phyloP scores from a whole-genome alignment of 2,329 filamentous ascomycete species.

The Pseudogymnoascus sp. region DNA sequence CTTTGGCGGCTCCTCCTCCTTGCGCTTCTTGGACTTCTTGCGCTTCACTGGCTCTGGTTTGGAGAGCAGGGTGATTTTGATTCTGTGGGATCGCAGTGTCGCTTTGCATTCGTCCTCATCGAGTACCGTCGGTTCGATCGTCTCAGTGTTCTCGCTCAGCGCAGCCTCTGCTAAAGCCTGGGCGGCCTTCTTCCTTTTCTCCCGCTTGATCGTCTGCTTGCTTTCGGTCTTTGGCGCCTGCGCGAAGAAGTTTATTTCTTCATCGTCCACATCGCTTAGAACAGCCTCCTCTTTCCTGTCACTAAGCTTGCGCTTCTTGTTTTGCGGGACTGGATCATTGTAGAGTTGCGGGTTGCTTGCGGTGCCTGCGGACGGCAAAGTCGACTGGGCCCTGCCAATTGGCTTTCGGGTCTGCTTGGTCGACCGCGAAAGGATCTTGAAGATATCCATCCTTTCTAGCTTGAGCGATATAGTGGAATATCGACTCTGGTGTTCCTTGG shows the following conservation, averaged over 20 bases:
- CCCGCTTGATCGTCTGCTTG: constrained; percentile 19
- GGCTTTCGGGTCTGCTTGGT: constrained; percentile 44
- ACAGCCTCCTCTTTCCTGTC: constrained; percentile 26
- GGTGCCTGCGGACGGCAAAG: constrained; percentile 57
- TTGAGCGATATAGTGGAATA: background rate
- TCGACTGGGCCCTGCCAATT: constrained; percentile 28
- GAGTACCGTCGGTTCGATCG: constrained; percentile 32
- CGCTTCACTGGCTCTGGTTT: constrained; percentile 33
- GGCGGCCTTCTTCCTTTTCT: constrained; percentile 14
- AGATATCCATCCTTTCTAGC: constrained; percentile 44
- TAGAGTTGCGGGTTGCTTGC: constrained; percentile 62
- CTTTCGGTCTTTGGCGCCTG: constrained; percentile 29
- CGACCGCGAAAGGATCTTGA: constrained; percentile 64
- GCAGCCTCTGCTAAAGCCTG: constrained; percentile 4
- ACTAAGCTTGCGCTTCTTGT: constrained; percentile 50
- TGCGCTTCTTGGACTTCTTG: constrained; percentile 51
- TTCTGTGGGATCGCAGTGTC: constrained; percentile 68
- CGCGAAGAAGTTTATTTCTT: constrained; percentile 50
- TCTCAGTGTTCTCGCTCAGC: background rate
- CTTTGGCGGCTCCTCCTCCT: constrained; percentile 32
- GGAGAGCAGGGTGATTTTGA: constrained; percentile 75
- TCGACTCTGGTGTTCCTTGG: background rate
- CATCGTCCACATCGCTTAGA: constrained; percentile 31
- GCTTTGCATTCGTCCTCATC: constrained; percentile 65
- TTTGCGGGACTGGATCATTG: constrained; percentile 42